A percentile compares a stretch with the other conserved stretches of the same genome.
phyloP scores from a whole-genome alignment of 306 rosid genomes.

The Ormosia semicastrata region DNA sequence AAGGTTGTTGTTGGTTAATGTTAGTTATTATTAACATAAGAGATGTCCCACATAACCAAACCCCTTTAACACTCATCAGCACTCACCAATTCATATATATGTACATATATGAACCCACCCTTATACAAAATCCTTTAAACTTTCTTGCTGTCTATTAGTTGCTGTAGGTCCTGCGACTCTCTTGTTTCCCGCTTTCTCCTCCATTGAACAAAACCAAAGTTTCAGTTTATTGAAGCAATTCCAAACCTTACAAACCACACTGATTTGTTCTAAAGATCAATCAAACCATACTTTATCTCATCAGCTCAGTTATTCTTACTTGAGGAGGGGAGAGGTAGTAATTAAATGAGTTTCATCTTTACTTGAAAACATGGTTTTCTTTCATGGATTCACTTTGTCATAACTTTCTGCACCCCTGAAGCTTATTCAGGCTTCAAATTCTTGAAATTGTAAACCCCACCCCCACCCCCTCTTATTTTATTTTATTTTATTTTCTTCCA shows the following conservation, averaged over 20 bases:
- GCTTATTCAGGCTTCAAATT: neutral
- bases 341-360: neutral
- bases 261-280: neutral
- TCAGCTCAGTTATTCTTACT: neutral
- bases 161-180: neutral
- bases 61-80: neutral
- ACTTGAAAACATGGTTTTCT: neutral
- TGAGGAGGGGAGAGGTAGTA: neutral
- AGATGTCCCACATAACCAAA: constrained; percentile 24
- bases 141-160: neutral
- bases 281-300: neutral
- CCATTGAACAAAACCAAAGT: constrained; percentile 7
- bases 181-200: constrained; percentile 17
- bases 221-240: neutral
- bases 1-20: constrained; percentile 36
- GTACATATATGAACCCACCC: neutral
- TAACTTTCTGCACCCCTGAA: neutral
- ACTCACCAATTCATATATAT: neutral
- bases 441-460: neutral
- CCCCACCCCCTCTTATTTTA: neutral
- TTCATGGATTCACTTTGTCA: neutral
- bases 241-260: neutral
- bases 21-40: constrained; percentile 24
- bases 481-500: neutral
- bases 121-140: neutral